phyloP scores from a whole-genome alignment of 2,329 filamentous ascomycete species.

The Penicillium frequentans region DNA sequence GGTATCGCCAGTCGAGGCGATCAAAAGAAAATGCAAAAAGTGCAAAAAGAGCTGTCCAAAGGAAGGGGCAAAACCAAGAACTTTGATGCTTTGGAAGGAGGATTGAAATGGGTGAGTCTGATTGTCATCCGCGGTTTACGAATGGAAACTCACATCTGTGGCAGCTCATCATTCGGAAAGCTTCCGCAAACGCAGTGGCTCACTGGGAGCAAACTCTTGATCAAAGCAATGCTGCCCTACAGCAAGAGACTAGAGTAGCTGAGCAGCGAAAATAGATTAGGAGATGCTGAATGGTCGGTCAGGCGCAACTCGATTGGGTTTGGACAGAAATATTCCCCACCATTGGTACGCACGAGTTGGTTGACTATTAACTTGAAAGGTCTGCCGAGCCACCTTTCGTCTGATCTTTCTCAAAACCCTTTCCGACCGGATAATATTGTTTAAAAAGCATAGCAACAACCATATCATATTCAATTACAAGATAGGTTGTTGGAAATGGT shows the following conservation, averaged over 20 bases:
- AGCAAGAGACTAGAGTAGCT: not conserved
- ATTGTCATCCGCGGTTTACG: not conserved
- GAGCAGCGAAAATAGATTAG: not conserved
- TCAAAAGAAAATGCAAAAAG: not conserved
- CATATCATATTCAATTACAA: no score
- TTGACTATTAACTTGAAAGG: no score
- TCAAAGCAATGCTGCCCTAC: not conserved
- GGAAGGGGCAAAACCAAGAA: not conserved
- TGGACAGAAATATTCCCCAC: no score
- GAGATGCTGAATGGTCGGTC: not conserved
- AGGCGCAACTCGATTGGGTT: no score
- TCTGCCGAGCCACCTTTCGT: no score
- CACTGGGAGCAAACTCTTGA: not conserved
- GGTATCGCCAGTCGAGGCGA: not conserved
- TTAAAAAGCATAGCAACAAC: no score
- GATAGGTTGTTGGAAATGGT: no score
- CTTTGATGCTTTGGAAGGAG: not conserved
- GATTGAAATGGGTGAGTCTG: not conserved
- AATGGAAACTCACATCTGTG: not conserved
- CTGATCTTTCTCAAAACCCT: no score
- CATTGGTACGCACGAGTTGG: no score
- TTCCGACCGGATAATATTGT: no score
- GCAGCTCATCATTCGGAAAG: not conserved
- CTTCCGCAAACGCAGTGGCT: not conserved
- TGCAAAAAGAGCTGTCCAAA: not conserved